These are phyloP conservation scores for Hygrophila difformis DNA, from an alignment of 257 asterid genomes.

Conservation along the genomic window DNA sequence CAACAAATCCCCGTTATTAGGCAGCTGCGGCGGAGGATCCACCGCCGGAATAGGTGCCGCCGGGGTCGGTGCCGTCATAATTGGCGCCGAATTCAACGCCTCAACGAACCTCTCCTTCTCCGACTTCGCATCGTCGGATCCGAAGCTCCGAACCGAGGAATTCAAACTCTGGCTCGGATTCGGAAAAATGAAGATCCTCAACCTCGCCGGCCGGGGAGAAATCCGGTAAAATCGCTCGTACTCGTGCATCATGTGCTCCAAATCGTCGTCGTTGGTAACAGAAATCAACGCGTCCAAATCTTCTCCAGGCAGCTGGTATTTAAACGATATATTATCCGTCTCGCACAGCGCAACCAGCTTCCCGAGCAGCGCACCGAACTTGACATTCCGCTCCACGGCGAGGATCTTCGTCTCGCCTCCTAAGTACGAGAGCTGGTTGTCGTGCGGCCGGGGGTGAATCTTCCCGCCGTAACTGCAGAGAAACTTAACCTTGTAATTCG, in stretches of 20 bases:
- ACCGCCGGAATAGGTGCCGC: constrained; percentile 18
- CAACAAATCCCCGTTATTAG: constrained; percentile 46
- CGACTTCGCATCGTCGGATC: constrained; percentile 64
- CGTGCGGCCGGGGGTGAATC: constrained; percentile 89
- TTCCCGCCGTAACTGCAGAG: constrained; percentile 97
- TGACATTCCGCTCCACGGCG: constrained; percentile 65
- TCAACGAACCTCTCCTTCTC: constrained; percentile 95
- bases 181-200: constrained; percentile 66
- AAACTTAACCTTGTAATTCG: constrained; percentile 57
- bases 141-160: constrained; percentile 50
- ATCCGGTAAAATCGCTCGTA: constrained; percentile 64
- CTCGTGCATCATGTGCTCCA: constrained; percentile 94
- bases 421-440: constrained; percentile 66
- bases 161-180: constrained; percentile 28
- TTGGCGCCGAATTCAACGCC: constrained; percentile 86
- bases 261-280: constrained; percentile 85
- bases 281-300: constrained; percentile 95
- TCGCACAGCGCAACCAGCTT: constrained; percentile 64
- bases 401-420: constrained; percentile 96
- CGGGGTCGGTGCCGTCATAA: constrained; percentile 32
- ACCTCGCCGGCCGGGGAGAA: constrained; percentile 73
- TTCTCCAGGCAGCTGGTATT: constrained; percentile 92
- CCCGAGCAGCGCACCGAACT: constrained; percentile 34
- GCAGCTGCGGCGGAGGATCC: constrained; percentile 25
- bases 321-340: constrained; percentile 48